Evolutionary conservation across 2,329 filamentous ascomycete species (phyloP), one percentile per base, ranked within the genome.

Genomic region (Xylaria sp.): DNA sequence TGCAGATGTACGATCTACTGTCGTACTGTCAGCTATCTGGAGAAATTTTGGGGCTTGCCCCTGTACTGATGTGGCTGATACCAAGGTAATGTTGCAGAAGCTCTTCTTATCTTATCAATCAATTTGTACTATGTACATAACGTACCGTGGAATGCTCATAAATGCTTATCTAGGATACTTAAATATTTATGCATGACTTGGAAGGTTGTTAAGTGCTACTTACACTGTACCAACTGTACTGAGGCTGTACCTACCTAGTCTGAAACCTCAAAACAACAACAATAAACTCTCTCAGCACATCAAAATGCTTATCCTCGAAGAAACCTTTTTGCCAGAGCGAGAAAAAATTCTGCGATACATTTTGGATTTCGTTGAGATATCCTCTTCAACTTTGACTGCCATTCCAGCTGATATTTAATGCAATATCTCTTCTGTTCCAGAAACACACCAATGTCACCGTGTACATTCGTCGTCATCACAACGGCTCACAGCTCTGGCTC

Each of bases 61-160:
- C 9, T 33, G 36, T 25, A 44, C 20, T 5, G 31, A 5, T 66
- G 58, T 66, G 63, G 63, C 63, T 62, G 57, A 20, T 53, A 51
- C 20, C n/a, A n/a, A n/a, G n/a, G n/a, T n/a, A n/a, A n/a, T n/a
- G n/a, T n/a, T n/a, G n/a, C n/a, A n/a, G n/a, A n/a, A n/a, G n/a
- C n/a, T 22, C 7, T 2, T 36, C 38, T n/a, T 42, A 56, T 56
- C 53, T 44, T 56, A 56, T 44, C 53, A 44, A 56, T 49, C 20
- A 39, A 42, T 25, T 31, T 7, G 29, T n/a, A n/a, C n/a, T n/a
- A n/a, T n/a, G n/a, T n/a, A n/a, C n/a, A n/a, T n/a, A n/a, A n/a
- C n/a, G n/a, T n/a, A n/a, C n/a, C n/a, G n/a, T n/a, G n/a, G n/a
- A n/a, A n/a, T n/a, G n/a, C n/a, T n/a, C n/a, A n/a, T n/a, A n/a